Evolutionary conservation across 768 basidiomycete species (phyloP).

Genomic region (Auriculariales sp.): DNA sequence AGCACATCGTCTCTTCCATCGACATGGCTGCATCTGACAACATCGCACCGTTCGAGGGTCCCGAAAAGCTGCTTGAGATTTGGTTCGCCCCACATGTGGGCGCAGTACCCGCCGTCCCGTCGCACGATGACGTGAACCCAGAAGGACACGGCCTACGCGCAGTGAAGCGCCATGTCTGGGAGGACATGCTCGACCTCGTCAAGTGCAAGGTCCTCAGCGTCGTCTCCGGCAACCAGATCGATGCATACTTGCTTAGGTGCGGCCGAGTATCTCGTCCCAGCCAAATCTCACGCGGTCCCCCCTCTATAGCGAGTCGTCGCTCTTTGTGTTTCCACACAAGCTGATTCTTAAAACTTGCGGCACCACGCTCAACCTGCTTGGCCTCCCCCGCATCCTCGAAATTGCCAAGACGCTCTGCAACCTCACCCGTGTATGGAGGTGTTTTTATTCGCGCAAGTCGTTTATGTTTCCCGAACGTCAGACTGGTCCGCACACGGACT

Average conservation of each 20-base stretch:
- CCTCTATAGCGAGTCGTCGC: constrained; percentile 77
- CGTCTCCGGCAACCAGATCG: constrained; percentile 75
- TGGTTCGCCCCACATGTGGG: constrained; percentile 84
- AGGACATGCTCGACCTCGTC: constrained; percentile 94
- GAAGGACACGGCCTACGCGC: constrained; percentile 59
- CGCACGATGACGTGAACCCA: constrained; percentile 16
- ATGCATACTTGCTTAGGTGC: constrained; percentile 93
- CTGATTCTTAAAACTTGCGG: constrained; percentile 98
- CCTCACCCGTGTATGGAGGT: constrained; percentile 62
- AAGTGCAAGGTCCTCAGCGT: constrained; percentile 91
- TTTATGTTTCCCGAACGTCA: constrained; percentile 99
- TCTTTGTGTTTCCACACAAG: constrained; percentile 89
- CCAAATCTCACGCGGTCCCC: not conserved
- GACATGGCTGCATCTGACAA: not conserved
- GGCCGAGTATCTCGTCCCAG: constrained; percentile 13
- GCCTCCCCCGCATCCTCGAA: constrained; percentile 85
- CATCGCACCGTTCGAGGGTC: constrained; percentile 63
- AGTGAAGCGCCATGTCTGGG: constrained; percentile 71
- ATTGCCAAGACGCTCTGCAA: constrained; percentile 65
- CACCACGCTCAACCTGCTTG: constrained; percentile 92
- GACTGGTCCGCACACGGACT: constrained; percentile 80
- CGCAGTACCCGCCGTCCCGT: constrained; percentile 26
- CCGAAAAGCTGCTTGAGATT: constrained; percentile 90
- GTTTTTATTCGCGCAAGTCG: constrained; percentile 95
- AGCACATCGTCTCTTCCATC: no score